Percentiles rank a stretch among this genome's conserved stretches.
phyloP scores from a whole-genome alignment of 2,329 filamentous ascomycete species.

The Dendrostoma leiphaemia region DNA sequence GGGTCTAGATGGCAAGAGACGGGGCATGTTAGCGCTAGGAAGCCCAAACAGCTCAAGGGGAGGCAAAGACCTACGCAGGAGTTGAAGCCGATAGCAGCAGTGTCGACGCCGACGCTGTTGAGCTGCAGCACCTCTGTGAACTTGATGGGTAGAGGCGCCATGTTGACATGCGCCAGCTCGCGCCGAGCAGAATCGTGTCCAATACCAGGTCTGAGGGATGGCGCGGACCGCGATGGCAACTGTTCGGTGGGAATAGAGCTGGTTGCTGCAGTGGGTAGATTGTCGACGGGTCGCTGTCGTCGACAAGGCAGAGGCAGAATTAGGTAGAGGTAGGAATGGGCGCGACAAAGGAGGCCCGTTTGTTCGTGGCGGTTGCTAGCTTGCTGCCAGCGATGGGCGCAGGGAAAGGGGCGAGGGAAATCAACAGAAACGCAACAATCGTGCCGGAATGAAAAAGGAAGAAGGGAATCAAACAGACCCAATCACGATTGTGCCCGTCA shows the following conservation, averaged over 20 bases:
- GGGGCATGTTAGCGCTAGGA: slow-evolving; percentile 13
- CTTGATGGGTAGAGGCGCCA: slow-evolving; percentile 38
- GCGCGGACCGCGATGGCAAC: background rate
- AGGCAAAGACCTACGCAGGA: slow-evolving; percentile 65
- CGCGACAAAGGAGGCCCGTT: background rate
- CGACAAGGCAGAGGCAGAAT: background rate
- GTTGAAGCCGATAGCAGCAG: slow-evolving; percentile 72
- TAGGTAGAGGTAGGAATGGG: background rate
- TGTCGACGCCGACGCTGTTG: slow-evolving; percentile 34
- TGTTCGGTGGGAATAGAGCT: background rate
- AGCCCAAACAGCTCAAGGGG: background rate
- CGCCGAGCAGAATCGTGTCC: slow-evolving; percentile 22
- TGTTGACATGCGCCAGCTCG: slow-evolving; percentile 32
- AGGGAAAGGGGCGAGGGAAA: slow-evolving; percentile 10
- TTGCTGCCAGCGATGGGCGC: slow-evolving; percentile 12
- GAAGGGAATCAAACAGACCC: slow-evolving; percentile 8
- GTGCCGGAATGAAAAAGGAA: slow-evolving; percentile 3
- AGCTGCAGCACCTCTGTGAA: slow-evolving; percentile 41
- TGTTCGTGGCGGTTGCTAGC: slow-evolving; percentile 14
- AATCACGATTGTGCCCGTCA: slow-evolving; percentile 2
- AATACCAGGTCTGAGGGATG: slow-evolving; percentile 3
- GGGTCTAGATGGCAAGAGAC: slow-evolving; percentile 59
- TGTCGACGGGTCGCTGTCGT: background rate
- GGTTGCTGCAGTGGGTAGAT: background rate
- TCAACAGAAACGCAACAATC: slow-evolving; percentile 10